phyloP scores from a whole-genome alignment of 1,284 basidiomycete species.

The Heterobasidion occidentale region DNA sequence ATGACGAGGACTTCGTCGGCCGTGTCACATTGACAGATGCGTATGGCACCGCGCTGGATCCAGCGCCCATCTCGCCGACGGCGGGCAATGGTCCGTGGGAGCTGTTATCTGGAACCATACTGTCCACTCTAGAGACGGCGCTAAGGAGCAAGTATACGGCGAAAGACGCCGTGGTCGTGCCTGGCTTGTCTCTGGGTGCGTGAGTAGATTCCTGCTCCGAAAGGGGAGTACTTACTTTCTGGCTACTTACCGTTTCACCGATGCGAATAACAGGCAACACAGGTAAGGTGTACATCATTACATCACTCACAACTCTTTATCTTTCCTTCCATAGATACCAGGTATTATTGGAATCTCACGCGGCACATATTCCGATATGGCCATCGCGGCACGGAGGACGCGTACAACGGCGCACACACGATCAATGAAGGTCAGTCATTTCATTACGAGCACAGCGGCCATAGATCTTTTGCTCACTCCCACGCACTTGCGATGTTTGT shows the following conservation, averaged over 20 bases:
- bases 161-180: conserved; percentile 25
- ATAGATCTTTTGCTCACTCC: conserved; percentile 15
- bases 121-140: conserved; percentile 29
- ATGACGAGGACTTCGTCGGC: conserved; percentile 21
- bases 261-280: not conserved
- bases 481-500: conserved; percentile 20
- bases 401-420: conserved; percentile 42
- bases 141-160: not conserved
- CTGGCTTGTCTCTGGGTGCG: conserved; percentile 13
- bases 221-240: too few relatives aligned
- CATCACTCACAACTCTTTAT: not conserved
- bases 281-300: not conserved
- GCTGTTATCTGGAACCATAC: conserved; percentile 43
- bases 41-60: conserved; percentile 38
- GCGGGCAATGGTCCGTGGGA: conserved; percentile 35
- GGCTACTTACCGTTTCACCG: too few relatives aligned
- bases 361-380: conserved; percentile 46
- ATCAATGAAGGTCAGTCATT: conserved; percentile 11
- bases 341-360: conserved; percentile 42
- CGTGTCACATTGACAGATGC: conserved; percentile 33
- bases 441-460: conserved; percentile 5
- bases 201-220: not conserved
- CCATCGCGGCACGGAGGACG: conserved; percentile 20
- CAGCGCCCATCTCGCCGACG: conserved; percentile 47
- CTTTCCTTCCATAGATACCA: conserved; percentile 30